Conservation (phyloP, 2,329 filamentous ascomycete genomes). For the Aspergillus arachidicola region DNA sequence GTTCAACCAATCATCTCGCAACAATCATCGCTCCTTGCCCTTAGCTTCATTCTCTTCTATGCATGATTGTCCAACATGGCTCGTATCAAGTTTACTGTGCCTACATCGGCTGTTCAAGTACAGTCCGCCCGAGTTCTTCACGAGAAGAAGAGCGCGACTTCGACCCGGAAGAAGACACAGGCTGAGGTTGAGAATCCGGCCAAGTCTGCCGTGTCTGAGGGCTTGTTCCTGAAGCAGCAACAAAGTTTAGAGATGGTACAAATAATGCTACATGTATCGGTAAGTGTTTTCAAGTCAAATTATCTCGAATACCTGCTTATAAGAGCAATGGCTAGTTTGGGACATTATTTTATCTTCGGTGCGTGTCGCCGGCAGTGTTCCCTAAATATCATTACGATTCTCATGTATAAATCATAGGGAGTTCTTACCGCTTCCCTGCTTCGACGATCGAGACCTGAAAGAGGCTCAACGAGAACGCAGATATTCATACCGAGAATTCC, state of each 20-base stretch:
- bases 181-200: conserved; percentile 13
- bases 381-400: not conserved
- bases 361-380: conserved; percentile 3
- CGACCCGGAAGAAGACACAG: conserved; percentile 19
- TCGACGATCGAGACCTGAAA: conserved; percentile 36
- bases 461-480: conserved; percentile 26
- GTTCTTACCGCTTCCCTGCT: conserved; percentile 38
- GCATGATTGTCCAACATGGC: conserved; percentile 20
- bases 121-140: conserved; percentile 16
- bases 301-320: not conserved
- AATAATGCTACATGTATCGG: conserved; percentile 51
- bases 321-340: conserved; percentile 31
- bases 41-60: not conserved
- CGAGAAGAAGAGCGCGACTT: conserved; percentile 9
- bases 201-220: conserved; percentile 14
- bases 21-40: not conserved
- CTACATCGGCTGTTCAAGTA: conserved; percentile 20
- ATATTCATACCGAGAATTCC: conserved; percentile 32
- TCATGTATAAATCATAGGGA: conserved; percentile 29
- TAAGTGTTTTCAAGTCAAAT: conserved; percentile 29
- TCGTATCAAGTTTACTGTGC: conserved; percentile 28
- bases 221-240: conserved; percentile 35
- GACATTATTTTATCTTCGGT: conserved; percentile 40
- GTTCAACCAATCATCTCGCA: not conserved
- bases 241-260: conserved; percentile 53